phyloP scores from a whole-genome alignment of 108 stramenopile genomes.

The Pseudonitzschia delicatissima region DNA sequence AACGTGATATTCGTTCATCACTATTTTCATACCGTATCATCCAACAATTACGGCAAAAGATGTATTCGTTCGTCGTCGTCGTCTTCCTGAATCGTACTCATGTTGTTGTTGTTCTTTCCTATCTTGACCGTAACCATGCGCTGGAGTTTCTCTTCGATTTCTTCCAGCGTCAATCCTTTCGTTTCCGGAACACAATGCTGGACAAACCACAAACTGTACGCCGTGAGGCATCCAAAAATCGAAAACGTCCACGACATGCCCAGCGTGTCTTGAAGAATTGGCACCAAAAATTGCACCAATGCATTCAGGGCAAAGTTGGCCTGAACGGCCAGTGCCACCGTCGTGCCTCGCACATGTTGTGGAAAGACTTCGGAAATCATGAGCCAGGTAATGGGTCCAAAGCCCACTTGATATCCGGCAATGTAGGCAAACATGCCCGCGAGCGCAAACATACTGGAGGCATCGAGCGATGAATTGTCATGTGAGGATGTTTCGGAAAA shows the following conservation, averaged over 20 bases:
- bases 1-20: too few relatives aligned
- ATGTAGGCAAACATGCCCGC: conserved; percentile 41
- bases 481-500: conserved; percentile 28
- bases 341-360: conserved; percentile 38
- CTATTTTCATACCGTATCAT: too few relatives aligned
- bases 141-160: conserved; percentile 45
- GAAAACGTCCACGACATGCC: conserved; percentile 36
- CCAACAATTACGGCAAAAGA: too few relatives aligned
- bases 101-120: too few relatives aligned
- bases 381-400: conserved; percentile 56
- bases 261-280: conserved; percentile 20
- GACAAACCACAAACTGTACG: conserved; percentile 31
- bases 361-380: conserved; percentile 51
- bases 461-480: neutral
- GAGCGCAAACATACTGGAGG: neutral
- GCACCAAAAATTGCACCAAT: conserved; percentile 33
- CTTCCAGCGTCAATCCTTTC: conserved; percentile 46
- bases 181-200: conserved; percentile 40
- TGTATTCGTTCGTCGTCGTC: too few relatives aligned
- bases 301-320: conserved; percentile 41
- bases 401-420: conserved; percentile 43
- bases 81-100: too few relatives aligned
- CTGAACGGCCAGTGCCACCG: conserved; percentile 43
- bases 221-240: conserved; percentile 33
- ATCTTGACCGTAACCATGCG: too few relatives aligned